Evolutionary conservation across 441 rosid species (phyloP).

Genomic region (Pelargonium cotyledonis): DNA sequence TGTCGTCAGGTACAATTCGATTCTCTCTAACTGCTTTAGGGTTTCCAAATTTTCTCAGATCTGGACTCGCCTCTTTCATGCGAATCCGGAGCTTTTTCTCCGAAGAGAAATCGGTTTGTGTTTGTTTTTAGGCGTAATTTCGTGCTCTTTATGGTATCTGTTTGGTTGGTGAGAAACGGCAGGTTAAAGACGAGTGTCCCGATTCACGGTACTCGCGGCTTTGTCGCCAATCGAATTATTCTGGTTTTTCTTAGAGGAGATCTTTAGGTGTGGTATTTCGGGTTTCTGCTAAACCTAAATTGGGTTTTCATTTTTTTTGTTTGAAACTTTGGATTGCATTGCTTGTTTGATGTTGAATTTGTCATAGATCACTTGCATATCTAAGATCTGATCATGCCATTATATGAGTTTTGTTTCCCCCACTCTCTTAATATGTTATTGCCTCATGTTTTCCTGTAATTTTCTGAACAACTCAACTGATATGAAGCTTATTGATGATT

Average conservation of each 20-base stretch:
- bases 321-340: background rate
- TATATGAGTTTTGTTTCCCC: background rate
- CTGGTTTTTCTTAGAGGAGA: background rate
- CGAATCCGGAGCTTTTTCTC: background rate
- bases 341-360: background rate
- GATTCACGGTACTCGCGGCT: background rate
- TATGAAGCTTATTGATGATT: background rate
- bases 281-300: background rate
- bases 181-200: background rate
- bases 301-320: background rate
- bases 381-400: background rate
- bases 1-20: slow-evolving; percentile 24
- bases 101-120: background rate
- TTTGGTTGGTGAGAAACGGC: slow-evolving; percentile 11
- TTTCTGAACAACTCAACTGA: background rate
- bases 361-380: no score
- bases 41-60: slow-evolving; percentile 12
- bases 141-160: slow-evolving; percentile 3
- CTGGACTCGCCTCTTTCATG: slow-evolving; percentile 8
- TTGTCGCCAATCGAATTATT: background rate
- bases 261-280: background rate
- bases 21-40: background rate
- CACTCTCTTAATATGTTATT: background rate
- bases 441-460: background rate
- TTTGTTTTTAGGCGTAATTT: background rate